Evolutionary conservation across 129 eudicot genomes (phyloP), one percentile per base, ranked within the genome.

Genomic region (Flaveria linearis): DNA sequence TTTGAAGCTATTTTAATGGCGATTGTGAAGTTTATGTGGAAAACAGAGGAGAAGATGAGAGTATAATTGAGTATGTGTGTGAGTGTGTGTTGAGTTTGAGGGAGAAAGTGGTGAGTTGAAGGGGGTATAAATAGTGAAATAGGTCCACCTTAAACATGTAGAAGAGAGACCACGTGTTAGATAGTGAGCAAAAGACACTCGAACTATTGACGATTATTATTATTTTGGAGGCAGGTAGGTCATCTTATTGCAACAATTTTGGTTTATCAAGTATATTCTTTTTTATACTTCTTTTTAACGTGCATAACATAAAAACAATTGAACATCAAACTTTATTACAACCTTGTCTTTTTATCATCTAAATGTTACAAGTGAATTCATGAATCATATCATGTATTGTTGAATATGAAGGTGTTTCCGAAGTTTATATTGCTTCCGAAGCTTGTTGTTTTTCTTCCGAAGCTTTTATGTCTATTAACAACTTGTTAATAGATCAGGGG

Each of bases 161-260:
- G 26, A 69, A 39, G 75, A 9, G 74, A 80, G 77, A 85, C 87
- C 92, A 91, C 89, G 92, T 87, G 96, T 77, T 76, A 60, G 82
- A 78, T 68, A 41, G 30, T 53, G 17, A 73, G 75, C 23, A 66
- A 80, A 80, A 67, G 75, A 53, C 18, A 68, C 45, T 43, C 0
- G 22, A 74, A 73, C 52, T 66, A 56, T 73, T 18, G 43, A 80
- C 18, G 45, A 73, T 55, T 66, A 41, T 23, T 66, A 72, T 33
- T 47, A 13, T 42, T 57, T 58, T 81, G 84, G 76, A 81, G 84
- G 81, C 81, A 81, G 77, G 83, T 80, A 68, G 78, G 73, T 79
- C 78, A 72, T 71, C 71, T 56, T 23, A 56, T 22, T 43, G 26
- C 74, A 72, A 73, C 74, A 80, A 71, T 64, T 39, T 80, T 73